Conservation (phyloP, 495 filamentous ascomycete species). For the Cudoniella acicularis region DNA sequence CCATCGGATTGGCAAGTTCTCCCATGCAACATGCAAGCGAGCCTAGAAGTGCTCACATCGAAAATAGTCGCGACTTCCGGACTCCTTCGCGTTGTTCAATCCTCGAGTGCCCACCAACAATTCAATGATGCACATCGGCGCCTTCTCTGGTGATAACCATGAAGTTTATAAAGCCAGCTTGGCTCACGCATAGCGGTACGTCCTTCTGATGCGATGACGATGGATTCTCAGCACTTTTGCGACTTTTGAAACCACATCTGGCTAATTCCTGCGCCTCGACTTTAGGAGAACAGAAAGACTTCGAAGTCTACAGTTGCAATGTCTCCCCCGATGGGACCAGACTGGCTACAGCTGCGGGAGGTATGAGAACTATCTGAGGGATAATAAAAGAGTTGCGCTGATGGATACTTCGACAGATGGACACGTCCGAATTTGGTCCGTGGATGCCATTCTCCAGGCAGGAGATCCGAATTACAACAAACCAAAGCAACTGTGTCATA, state of each 20-base stretch:
- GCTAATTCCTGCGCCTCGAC: not conserved
- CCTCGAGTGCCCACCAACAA: not conserved
- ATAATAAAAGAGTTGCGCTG: conserved; percentile 3
- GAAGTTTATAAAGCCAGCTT: conserved; percentile 90
- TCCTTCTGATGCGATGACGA: conserved; percentile 15
- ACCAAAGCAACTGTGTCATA: conserved; percentile 90
- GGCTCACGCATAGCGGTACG: conserved; percentile 87
- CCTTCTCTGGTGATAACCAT: conserved; percentile 41
- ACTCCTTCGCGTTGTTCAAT: conserved; percentile 2
- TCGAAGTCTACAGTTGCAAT: conserved; percentile 96
- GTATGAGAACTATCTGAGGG: conserved; percentile 42
- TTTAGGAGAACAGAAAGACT: conserved; percentile 88
- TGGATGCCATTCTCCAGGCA: conserved; percentile 82
- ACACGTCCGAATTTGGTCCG: conserved; percentile 96
- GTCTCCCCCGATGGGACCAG: conserved; percentile 90
- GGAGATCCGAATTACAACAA: conserved; percentile 63
- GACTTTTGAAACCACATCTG: not conserved
- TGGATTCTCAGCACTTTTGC: conserved; percentile 7
- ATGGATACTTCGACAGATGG: conserved; percentile 59
- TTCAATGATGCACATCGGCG: conserved; percentile 21
- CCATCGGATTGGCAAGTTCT: not conserved
- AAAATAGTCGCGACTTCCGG: conserved; percentile 18
- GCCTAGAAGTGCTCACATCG: not conserved
- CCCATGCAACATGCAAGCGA: not conserved
- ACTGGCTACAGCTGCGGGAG: conserved; percentile 90